Percentiles rank a stretch among this genome's conserved stretches.
These are phyloP conservation scores for Furculomyces boomerangus DNA, from an alignment of 371 early-diverging fungal genomes.

Conservation along the genomic window DNA sequence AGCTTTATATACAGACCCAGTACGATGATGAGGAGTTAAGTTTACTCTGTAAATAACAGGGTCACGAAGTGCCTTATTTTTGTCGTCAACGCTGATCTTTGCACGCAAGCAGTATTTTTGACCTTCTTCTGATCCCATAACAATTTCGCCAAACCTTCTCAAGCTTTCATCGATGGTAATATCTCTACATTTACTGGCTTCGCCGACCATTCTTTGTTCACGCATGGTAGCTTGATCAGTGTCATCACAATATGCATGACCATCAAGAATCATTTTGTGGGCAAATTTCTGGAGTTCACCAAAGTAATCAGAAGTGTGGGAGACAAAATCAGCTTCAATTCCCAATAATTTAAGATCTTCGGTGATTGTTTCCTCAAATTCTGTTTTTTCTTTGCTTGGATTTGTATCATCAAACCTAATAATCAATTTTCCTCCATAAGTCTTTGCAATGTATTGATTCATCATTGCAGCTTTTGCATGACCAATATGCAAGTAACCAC, in stretches of 20 bases:
- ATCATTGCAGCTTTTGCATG: constrained; percentile 99
- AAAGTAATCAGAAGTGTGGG: constrained; percentile 96
- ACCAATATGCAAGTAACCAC: constrained; percentile 97
- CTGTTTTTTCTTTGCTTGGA: constrained; percentile 92
- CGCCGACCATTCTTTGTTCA: constrained; percentile 77
- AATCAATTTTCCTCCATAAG: constrained; percentile 85
- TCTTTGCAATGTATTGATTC: constrained; percentile 93
- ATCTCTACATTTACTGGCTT: constrained; percentile 79
- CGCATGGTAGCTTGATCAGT: constrained; percentile 87
- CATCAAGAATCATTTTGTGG: constrained; percentile 72
- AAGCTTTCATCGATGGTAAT: constrained; percentile 78
- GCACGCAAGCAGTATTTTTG: constrained; percentile 91
- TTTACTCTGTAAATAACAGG: constrained; percentile 98
- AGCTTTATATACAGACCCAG: constrained; percentile 85
- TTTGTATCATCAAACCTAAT: constrained; percentile 99
- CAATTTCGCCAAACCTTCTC: constrained; percentile 63
- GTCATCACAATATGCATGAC: constrained; percentile 95
- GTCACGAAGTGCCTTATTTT: constrained; percentile 97
- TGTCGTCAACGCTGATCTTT: constrained; percentile 87
- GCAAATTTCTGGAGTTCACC: constrained; percentile 76
- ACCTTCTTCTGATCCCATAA: constrained; percentile 79
- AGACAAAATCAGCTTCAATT: constrained; percentile 56
- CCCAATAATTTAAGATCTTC: constrained; percentile 83
- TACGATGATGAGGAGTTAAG: constrained; percentile 83
- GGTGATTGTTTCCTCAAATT: constrained; percentile 87